These are phyloP conservation scores for Pseudisothecium myosuroides DNA, from an alignment of 225 moss, liverwort and hornwort species.

Conservation along the genomic window DNA sequence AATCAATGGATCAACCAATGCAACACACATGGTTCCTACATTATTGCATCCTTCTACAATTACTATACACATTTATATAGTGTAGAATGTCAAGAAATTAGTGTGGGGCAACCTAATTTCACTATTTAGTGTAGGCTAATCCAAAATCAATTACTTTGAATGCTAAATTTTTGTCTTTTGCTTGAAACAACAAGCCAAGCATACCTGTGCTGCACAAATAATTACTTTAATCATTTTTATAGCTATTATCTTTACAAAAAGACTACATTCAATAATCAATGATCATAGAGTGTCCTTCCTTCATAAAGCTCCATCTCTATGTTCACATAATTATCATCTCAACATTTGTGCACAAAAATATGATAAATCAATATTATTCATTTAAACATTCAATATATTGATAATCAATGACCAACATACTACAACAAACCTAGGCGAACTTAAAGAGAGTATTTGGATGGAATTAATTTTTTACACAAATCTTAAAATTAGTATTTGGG, in stretches of 20 bases:
- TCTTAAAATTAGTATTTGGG: background rate
- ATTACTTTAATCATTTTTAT: background rate
- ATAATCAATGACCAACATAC: background rate
- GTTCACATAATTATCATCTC: background rate
- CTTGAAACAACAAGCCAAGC: background rate
- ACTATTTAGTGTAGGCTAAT: too few relatives aligned
- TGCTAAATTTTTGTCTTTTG: background rate
- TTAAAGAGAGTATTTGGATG: background rate
- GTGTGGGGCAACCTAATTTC: too few relatives aligned
- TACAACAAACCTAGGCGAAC: background rate
- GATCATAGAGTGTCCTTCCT: background rate
- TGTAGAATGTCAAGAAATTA: too few relatives aligned
- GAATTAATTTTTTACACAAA: background rate
- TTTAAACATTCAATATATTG: background rate
- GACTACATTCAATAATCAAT: background rate
- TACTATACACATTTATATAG: too few relatives aligned
- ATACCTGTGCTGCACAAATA: rapidly evolving
- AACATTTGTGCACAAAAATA: background rate
- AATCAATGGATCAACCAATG: too few relatives aligned
- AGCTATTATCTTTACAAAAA: background rate
- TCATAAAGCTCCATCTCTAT: background rate
- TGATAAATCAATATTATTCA: background rate
- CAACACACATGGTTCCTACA: too few relatives aligned
- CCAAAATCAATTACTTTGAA: background rate
- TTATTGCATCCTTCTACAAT: too few relatives aligned